Base-by-base conservation (phyloP, 2,329 filamentous ascomycete genomes). In the Trichoderma sp. region DNA sequence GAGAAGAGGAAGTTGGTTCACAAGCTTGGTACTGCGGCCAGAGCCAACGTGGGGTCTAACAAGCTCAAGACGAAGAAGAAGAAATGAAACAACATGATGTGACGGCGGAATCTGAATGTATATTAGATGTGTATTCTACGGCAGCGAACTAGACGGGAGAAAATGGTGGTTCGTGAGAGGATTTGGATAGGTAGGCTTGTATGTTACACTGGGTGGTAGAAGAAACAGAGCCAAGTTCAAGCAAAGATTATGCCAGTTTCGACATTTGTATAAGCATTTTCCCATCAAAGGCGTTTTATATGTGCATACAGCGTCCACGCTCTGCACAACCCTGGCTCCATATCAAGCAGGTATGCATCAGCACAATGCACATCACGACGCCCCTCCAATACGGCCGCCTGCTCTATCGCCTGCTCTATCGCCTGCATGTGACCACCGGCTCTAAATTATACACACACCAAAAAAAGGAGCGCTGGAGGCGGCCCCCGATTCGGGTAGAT, bases 1-100 rank as follows among this genome's bases (percentile, higher is more conserved):
- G 93, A 97, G 50, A 90, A 88, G 83, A 86, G 95, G 73, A 84
- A 86, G 71, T 80, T 84, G 70, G 81, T 96, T 67, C 95, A 99
- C 81, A 96, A 93, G 86, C 80, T 90, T 73, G 93, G 88, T 70
- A 92, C 94, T 39, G 86, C 88, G 32, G 87, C 91, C 29, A 87
- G 95, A 80, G 90, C 91, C 37, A 98, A 97, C 76, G 73, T 89
- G 73, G 79, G 72, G 37, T 80, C 75, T n/a, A 76, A 73, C 71
- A 78, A 82, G 71, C 74, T 77, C 10, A 77, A 72, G 57, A 68
- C 73, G 37, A 79, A 76, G 74, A 80, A 76, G 75, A 80, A 74
- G 73, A 77, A 74, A 73, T 77, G 58, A 69, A 50, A 48, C 19
- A 25, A 39, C 27, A 45, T 56, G 59, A 64, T 48, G 13, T 19